Evolutionary conservation across 2,329 filamentous ascomycete genomes (phyloP).

Genomic region (Diaporthe destruens): DNA sequence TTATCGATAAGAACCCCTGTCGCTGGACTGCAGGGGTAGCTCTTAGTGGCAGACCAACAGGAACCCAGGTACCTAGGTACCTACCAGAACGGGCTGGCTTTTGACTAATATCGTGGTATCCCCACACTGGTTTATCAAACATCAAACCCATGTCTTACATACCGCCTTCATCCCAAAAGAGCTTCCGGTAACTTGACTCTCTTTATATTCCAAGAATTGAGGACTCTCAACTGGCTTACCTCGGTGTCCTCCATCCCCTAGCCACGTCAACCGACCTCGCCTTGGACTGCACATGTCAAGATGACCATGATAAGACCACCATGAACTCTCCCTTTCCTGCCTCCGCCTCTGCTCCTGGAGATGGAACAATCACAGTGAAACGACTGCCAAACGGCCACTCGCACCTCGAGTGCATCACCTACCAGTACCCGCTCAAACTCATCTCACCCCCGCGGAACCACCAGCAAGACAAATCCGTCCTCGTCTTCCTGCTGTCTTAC

Average conservation of each 20-base stretch:
- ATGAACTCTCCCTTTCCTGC: slow-evolving; percentile 81
- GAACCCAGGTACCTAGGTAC: not conserved
- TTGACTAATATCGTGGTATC: slow-evolving; percentile 21
- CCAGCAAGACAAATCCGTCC: slow-evolving; percentile 71
- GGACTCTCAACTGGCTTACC: too few relatives aligned
- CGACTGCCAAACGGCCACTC: slow-evolving; percentile 79
- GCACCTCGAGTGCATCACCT: slow-evolving; percentile 80
- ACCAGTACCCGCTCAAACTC: slow-evolving; percentile 95
- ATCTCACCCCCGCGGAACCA: slow-evolving; percentile 81
- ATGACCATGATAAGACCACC: slow-evolving; percentile 53
- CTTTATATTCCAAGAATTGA: not conserved
- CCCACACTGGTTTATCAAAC: not conserved
- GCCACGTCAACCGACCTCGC: slow-evolving; percentile 18
- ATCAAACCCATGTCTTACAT: not conserved
- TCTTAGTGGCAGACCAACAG: slow-evolving; percentile 2
- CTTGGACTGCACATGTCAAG: slow-evolving; percentile 33
- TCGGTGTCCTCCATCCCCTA: slow-evolving; percentile 40
- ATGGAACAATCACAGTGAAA: slow-evolving; percentile 81
- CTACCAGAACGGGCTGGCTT: not conserved
- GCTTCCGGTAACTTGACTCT: not conserved
- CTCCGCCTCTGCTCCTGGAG: slow-evolving; percentile 79
- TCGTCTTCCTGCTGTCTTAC: slow-evolving; percentile 93
- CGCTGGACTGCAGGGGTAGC: not conserved
- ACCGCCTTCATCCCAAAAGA: not conserved
- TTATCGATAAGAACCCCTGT: slow-evolving; percentile 28